A percentile compares a stretch with the other conserved stretches of the same genome.
These are phyloP conservation scores for Bipolaris victoriae DNA, from an alignment of 2,329 filamentous ascomycete genomes.

Conservation along the genomic window DNA sequence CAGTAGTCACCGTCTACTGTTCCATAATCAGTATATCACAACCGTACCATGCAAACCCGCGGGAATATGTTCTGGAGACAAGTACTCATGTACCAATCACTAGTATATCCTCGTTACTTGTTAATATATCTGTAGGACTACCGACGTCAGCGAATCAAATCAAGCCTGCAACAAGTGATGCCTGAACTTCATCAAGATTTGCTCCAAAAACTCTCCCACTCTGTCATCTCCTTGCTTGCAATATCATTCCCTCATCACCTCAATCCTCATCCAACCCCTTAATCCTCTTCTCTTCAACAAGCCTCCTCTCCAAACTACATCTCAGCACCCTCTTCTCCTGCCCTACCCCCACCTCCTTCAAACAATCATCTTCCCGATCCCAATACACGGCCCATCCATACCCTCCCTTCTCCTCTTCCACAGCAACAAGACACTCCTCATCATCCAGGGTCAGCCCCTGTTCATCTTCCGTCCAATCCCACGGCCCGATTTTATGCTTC, in stretches of 20 bases:
- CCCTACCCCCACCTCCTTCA: constrained; percentile 48
- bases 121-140: no score
- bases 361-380: constrained; percentile 55
- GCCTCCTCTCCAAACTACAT: constrained; percentile 53
- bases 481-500: constrained; percentile 76
- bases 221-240: not conserved
- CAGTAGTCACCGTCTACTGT: no score
- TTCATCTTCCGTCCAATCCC: constrained; percentile 76
- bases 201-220: no score
- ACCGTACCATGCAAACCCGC: no score
- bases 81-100: no score
- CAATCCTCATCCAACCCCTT: constrained; percentile 24
- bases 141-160: no score
- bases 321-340: constrained; percentile 52
- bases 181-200: no score
- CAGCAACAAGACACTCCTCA: constrained; percentile 62
- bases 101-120: no score
- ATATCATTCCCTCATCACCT: not conserved
- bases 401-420: constrained; percentile 57
- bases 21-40: no score
- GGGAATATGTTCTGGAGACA: no score
- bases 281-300: constrained; percentile 31
- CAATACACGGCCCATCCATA: constrained; percentile 62
- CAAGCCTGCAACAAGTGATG: no score
- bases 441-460: constrained; percentile 60